These are phyloP conservation scores for Postia placenta DNA, from an alignment of 768 basidiomycete genomes.

Conservation along the genomic window DNA sequence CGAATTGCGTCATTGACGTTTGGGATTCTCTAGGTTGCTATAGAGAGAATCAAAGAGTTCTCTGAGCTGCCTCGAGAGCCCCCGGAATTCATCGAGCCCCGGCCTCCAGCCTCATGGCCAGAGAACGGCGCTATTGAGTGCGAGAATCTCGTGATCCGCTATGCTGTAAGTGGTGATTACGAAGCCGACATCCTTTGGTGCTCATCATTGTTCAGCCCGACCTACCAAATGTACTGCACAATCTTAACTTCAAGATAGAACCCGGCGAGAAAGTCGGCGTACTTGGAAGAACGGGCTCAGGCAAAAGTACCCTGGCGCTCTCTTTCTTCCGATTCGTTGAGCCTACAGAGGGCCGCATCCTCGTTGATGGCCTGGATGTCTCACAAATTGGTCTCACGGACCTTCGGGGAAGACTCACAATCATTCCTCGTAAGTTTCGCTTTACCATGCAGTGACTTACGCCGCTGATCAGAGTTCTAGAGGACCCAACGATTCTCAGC, in stretches of 20 bases:
- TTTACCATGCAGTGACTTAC: no score
- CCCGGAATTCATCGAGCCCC: constrained; percentile 79
- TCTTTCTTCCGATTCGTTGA: constrained; percentile 93
- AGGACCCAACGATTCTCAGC: constrained; percentile 87
- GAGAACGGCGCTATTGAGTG: constrained; percentile 60
- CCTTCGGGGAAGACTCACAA: constrained; percentile 69
- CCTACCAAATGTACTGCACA: constrained; percentile 79
- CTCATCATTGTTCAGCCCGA: constrained; percentile 55
- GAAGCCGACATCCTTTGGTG: neutral
- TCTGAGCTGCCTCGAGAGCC: constrained; percentile 74
- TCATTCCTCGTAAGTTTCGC: constrained; percentile 56
- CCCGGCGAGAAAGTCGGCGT: constrained; percentile 82
- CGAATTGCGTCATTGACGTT: constrained; percentile 4
- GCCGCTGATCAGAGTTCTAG: constrained; percentile 37
- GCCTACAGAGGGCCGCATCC: constrained; percentile 66
- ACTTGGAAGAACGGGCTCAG: constrained; percentile 58
- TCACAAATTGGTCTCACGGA: constrained; percentile 76
- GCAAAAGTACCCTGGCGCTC: constrained; percentile 77
- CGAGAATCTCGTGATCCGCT: constrained; percentile 70
- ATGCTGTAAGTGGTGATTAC: constrained; percentile 50
- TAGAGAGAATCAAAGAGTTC: constrained; percentile 90
- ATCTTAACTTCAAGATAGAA: constrained; percentile 63
- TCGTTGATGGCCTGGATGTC: constrained; percentile 77
- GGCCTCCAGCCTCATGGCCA: constrained; percentile 82
- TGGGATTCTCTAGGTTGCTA: constrained; percentile 53